Conservation (phyloP, 108 stramenopile species). For the Conticribra guillardii region DNA sequence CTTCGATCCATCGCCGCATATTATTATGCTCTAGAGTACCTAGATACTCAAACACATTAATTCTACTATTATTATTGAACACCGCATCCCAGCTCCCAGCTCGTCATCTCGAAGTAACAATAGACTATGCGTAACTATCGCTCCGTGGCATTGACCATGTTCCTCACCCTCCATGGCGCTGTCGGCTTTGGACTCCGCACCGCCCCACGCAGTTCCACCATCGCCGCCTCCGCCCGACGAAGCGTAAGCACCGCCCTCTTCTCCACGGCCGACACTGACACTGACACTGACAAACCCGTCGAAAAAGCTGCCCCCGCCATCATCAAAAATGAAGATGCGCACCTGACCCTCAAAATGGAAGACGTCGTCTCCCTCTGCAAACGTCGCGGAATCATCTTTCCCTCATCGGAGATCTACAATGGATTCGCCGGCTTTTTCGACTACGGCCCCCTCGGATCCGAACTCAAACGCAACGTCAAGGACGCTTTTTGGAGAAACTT, state of each 20-base stretch:
- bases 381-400: conserved; percentile 95
- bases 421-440: conserved; percentile 97
- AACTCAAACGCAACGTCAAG: conserved; percentile 90
- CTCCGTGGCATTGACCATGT: conserved; percentile 39
- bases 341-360: conserved; percentile 73
- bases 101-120: no score
- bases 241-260: conserved; percentile 18
- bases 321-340: conserved; percentile 29
- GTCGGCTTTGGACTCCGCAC: conserved; percentile 34
- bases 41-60: no score
- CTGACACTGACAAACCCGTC: background rate
- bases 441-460: conserved; percentile 95
- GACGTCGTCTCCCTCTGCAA: conserved; percentile 94
- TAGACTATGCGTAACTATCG: conserved; percentile 2
- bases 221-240: conserved; percentile 11
- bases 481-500: conserved; percentile 94
- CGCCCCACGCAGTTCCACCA: background rate
- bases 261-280: conserved; percentile 37
- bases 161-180: conserved; percentile 30
- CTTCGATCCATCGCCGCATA: no score
- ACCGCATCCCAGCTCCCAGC: no score
- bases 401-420: conserved; percentile 96
- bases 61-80: no score
- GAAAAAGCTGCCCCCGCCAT: conserved; percentile 1
- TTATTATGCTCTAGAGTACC: no score